These are phyloP conservation scores for Pyrenopolyporus hunteri DNA, from an alignment of 495 filamentous ascomycete species.

Conservation along the genomic window DNA sequence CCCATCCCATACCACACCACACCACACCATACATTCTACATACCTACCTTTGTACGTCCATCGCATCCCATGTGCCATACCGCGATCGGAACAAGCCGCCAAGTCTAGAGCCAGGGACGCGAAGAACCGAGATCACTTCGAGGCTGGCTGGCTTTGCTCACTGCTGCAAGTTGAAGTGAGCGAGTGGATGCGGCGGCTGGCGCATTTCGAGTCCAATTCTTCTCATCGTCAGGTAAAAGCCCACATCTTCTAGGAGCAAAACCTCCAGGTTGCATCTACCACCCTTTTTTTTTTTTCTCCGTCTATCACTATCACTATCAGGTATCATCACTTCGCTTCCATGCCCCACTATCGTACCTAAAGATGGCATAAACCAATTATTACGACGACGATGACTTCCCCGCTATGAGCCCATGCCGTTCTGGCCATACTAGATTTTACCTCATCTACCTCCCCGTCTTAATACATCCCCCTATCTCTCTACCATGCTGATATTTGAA, in stretches of 20 bases:
- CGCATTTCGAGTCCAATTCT: background rate
- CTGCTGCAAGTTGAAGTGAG: background rate
- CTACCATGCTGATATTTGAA: constrained; percentile 28
- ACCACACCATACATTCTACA: too few species aligned
- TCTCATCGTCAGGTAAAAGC: constrained; percentile 22
- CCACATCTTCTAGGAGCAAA: constrained; percentile 40
- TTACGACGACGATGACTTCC: constrained; percentile 21
- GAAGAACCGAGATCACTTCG: constrained; percentile 19
- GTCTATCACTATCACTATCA: constrained; percentile 20
- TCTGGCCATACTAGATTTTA: constrained; percentile 26
- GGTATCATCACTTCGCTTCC: constrained; percentile 22
- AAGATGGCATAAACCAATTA: constrained; percentile 31
- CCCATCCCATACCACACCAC: too few species aligned
- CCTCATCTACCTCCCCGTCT: background rate
- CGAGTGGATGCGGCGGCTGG: too few species aligned
- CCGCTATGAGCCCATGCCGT: constrained; percentile 35
- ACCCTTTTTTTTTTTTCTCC: background rate
- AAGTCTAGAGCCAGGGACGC: constrained; percentile 15
- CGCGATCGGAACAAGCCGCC: constrained; percentile 18
- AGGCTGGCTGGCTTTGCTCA: background rate
- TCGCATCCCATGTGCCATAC: constrained; percentile 5
- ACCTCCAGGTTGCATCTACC: constrained; percentile 37
- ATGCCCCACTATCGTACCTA: constrained; percentile 31
- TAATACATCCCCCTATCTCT: constrained; percentile 31
- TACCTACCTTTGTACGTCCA: constrained; percentile 10